phyloP scores from a whole-genome alignment of 148 eudicot genomes.

The Camellia sinensis region DNA sequence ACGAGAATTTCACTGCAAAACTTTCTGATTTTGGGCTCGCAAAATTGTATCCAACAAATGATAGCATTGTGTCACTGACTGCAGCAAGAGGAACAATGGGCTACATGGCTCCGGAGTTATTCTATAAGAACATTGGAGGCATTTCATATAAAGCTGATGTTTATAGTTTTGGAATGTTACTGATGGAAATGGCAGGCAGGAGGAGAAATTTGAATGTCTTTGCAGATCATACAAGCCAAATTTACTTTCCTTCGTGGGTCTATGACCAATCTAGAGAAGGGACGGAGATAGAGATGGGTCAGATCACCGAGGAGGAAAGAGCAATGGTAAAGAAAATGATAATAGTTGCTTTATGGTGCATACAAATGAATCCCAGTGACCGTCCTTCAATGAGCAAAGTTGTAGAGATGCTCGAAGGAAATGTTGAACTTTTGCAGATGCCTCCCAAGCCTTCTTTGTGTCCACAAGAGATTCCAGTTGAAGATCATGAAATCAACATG shows the following conservation, averaged over 20 bases:
- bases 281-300: not conserved
- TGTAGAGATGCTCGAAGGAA: not conserved
- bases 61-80: conserved; percentile 1
- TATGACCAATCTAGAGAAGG: not conserved
- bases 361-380: not conserved
- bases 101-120: not conserved
- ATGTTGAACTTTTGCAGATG: not conserved
- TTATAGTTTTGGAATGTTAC: conserved; percentile 8
- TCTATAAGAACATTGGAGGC: not conserved
- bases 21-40: conserved; percentile 14
- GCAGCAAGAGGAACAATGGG: not conserved
- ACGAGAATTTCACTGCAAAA: not conserved
- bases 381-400: conserved; percentile 1
- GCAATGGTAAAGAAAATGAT: not conserved
- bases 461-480: not conserved
- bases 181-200: conserved; percentile 21
- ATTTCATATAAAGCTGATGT: not conserved
- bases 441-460: not conserved
- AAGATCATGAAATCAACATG: not conserved
- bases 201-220: conserved; percentile 11
- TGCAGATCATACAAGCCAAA: not conserved
- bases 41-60: not conserved
- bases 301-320: not conserved
- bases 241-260: not conserved
- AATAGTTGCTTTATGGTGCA: not conserved